Conservation (phyloP, 148 eudicot genomes). For the Dianthus caryophyllus region DNA sequence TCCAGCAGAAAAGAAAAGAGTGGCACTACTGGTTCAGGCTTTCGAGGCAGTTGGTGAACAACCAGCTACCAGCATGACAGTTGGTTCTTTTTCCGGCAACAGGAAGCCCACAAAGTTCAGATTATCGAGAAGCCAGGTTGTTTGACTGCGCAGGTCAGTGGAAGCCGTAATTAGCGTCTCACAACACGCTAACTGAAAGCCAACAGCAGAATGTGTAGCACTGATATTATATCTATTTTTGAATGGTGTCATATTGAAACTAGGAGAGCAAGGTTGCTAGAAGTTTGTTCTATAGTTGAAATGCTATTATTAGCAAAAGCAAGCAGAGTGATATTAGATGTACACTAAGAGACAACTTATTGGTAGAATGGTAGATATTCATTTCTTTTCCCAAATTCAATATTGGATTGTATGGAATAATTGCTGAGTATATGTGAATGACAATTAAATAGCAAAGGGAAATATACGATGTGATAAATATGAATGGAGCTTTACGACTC, state of each 20-base stretch:
- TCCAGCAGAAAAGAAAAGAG: constrained; percentile 74
- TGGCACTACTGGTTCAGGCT: constrained; percentile 71
- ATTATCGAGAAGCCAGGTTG: not conserved
- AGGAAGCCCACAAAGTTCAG: not conserved
- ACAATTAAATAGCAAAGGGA: too few species aligned
- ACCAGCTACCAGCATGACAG: constrained; percentile 21
- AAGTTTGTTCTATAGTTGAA: not conserved
- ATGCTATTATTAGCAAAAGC: not conserved
- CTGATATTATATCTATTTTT: not conserved
- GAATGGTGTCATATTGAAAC: not conserved
- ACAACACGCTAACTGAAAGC: not conserved
- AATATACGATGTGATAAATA: too few species aligned
- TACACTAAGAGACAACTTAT: constrained; percentile 2
- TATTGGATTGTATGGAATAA: not conserved
- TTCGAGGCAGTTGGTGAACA: constrained; percentile 67
- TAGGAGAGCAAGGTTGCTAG: constrained; percentile 6
- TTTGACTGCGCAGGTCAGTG: not conserved
- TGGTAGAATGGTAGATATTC: constrained; percentile 5
- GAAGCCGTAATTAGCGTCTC: not conserved
- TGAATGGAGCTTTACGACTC: too few species aligned
- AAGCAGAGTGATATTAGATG: not conserved
- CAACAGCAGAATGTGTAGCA: not conserved
- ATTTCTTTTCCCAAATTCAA: not conserved
- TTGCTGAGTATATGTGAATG: not conserved
- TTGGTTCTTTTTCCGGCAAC: not conserved